Base-by-base conservation (phyloP, 2,329 filamentous ascomycete genomes). In the Penicillium sp. region DNA sequence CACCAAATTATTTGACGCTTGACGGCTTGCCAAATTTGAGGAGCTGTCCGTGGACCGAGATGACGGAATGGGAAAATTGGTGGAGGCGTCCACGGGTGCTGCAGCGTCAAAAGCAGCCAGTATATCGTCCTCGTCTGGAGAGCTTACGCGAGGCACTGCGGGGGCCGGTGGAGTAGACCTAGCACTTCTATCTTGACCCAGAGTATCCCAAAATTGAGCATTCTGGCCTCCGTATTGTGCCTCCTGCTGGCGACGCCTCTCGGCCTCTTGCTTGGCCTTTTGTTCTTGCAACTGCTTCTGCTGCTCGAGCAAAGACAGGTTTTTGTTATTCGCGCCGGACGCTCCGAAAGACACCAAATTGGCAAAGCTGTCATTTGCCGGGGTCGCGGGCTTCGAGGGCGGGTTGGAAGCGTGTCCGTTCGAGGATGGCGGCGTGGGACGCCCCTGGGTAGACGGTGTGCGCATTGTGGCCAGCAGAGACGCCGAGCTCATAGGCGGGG, bases 211-310 rank as follows among this genome's bases (percentile, higher is more conserved):
- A 68, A 91, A 90, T 60, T 85, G 84, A 11, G 83, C 81, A 65
- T 86, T 78, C 48, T 74, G 74, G 3, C 70, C 84, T 2, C 90
- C 91, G 71, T 91, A 97, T 59, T 93, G 86, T 28, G 83, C 81
- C 62, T 94, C 90, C 65, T 86, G 83, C 68, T 86, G 83, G 65
- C 81, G 87, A 65, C 81, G 83, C 67, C 84, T 83, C 68, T 92
- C 87, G 58, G 87, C 87, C 59, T 91, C 89, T 69, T 93, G 89
- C 69, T 78, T 83, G 33, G 81, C 79, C 73, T 84, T 90, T 71
- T 91, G 87, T 71, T 96, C 90, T 62, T 89, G 83, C 62, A 96
- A 74, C 60, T 84, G 88, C 65, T 77, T 81, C 70, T 88, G 85
- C 52, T 84, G 81, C 65, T 87, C 84, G 55, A 83, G 75, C 8